phyloP scores from a whole-genome alignment of 352 stramenopile genomes.

The Globisporangium radiosum region DNA sequence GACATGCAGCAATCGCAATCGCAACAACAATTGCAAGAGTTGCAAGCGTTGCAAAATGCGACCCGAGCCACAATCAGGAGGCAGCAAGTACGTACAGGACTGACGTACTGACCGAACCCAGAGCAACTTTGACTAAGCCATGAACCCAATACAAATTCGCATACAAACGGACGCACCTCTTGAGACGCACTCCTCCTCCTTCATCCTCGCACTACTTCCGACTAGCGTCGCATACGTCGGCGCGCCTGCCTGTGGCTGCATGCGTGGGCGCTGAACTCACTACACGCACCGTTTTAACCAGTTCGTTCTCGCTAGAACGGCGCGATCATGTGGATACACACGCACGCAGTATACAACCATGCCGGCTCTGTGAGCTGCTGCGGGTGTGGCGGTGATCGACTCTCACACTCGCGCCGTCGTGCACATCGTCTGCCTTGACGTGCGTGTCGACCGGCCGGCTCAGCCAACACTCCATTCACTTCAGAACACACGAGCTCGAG shows the following conservation, averaged over 20 bases:
- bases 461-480: slow-evolving; percentile 3
- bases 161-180: not conserved
- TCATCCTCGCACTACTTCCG: not conserved
- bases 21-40: too few species aligned
- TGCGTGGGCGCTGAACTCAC: not conserved
- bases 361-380: too few species aligned
- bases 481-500: slow-evolving; percentile 8
- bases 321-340: not conserved
- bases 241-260: not conserved
- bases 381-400: not conserved
- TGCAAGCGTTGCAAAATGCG: too few species aligned
- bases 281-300: not conserved
- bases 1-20: too few species aligned
- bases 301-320: not conserved
- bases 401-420: not conserved
- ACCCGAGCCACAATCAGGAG: too few species aligned
- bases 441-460: not conserved
- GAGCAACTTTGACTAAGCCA: too few species aligned
- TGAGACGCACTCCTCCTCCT: not conserved
- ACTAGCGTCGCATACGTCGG: not conserved
- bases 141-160: too few species aligned
- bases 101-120: too few species aligned
- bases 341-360: too few species aligned
- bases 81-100: too few species aligned
- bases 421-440: not conserved